phyloP scores from a whole-genome alignment of 768 basidiomycete genomes.

The Leccinum boreale region DNA sequence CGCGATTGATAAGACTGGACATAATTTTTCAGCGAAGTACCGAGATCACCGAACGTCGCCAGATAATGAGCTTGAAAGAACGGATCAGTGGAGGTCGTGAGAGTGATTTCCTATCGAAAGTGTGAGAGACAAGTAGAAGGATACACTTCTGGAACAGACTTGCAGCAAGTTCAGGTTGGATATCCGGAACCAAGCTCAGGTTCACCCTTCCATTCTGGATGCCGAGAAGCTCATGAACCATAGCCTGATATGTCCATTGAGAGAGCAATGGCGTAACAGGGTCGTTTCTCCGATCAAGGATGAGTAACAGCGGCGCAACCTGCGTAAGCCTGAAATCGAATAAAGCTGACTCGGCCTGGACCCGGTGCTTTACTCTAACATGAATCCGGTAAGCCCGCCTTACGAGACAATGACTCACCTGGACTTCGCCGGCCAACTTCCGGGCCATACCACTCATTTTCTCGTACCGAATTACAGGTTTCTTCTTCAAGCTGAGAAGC shows the following conservation, averaged over 20 bases:
- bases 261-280: constrained; percentile 94
- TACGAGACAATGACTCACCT: constrained; percentile 43
- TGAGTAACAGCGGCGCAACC: constrained; percentile 83
- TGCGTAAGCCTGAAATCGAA: constrained; percentile 93
- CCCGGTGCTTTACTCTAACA: constrained; percentile 54
- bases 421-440: constrained; percentile 82
- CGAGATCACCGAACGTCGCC: constrained; percentile 95
- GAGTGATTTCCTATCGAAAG: constrained; percentile 76
- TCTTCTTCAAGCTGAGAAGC: constrained; percentile 92
- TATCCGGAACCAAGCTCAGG: constrained; percentile 78
- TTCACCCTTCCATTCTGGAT: constrained; percentile 95
- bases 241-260: constrained; percentile 99
- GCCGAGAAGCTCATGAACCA: constrained; percentile 95
- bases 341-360: constrained; percentile 74
- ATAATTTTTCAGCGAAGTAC: constrained; percentile 85
- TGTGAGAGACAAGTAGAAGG: constrained; percentile 9
- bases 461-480: constrained; percentile 91
- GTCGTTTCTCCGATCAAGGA: constrained; percentile 94
- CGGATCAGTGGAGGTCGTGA: constrained; percentile 86
- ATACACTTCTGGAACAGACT: constrained; percentile 22
- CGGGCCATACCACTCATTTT: constrained; percentile 90
- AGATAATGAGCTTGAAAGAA: constrained; percentile 92
- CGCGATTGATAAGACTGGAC: constrained; percentile 90
- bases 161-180: constrained; percentile 81
- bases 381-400: constrained; percentile 3